Percentiles rank a stretch among this genome's conserved stretches.
phyloP scores from a whole-genome alignment of 305 asterid species.

The Lippia alba region DNA sequence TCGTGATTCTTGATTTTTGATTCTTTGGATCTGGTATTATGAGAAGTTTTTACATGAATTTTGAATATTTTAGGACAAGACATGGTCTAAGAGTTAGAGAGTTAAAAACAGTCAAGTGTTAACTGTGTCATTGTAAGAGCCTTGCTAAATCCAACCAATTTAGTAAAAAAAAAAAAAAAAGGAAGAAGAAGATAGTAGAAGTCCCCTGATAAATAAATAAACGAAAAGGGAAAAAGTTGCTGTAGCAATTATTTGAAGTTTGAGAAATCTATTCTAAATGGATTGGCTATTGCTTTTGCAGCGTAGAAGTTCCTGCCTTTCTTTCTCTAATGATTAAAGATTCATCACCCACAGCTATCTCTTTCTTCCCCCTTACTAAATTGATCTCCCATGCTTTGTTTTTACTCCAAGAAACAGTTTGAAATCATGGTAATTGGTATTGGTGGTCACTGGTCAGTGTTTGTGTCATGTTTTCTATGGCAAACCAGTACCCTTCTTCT shows the following conservation, averaged over 20 bases:
- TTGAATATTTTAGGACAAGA: conserved; percentile 16
- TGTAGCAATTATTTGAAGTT: too few relatives aligned
- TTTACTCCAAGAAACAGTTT: background rate
- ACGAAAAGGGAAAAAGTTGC: too few relatives aligned
- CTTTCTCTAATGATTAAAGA: background rate
- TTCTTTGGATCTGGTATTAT: conserved; percentile 24
- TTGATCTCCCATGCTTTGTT: background rate
- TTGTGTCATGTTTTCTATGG: background rate
- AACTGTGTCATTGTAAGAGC: background rate
- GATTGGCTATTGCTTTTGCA: background rate
- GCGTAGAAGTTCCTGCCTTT: background rate
- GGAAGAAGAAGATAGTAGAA: too few relatives aligned
- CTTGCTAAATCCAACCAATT: conserved; percentile 17
- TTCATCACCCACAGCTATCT: too few relatives aligned
- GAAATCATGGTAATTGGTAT: conserved; percentile 9
- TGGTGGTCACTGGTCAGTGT: conserved; percentile 11
- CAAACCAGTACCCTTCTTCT: conserved; percentile 14
- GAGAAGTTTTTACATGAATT: conserved; percentile 10
- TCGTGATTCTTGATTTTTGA: conserved; percentile 23
- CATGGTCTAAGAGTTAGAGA: conserved; percentile 14
- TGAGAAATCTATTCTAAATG: too few relatives aligned
- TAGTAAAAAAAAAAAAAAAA: conserved; percentile 3
- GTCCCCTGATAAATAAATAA: too few relatives aligned
- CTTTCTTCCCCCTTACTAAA: too few relatives aligned
- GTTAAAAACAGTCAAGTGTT: background rate